phyloP scores from a whole-genome alignment of 306 rosid genomes.

The Glycine latifolia region DNA sequence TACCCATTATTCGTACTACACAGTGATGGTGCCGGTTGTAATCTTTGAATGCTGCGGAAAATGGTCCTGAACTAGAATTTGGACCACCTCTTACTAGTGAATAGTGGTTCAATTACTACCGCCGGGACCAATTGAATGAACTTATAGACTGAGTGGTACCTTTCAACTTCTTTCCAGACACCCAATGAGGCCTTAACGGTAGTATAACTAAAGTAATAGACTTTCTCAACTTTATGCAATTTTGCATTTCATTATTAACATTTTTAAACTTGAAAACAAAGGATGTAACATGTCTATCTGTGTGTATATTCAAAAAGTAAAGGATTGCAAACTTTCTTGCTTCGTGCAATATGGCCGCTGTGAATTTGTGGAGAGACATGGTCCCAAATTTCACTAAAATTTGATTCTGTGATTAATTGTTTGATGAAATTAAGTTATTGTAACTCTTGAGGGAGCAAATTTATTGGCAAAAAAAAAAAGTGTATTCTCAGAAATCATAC shows the following conservation, averaged over 20 bases:
- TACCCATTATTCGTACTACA: not conserved
- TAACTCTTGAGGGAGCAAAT: not conserved
- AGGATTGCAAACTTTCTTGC: not conserved
- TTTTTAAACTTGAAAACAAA: not conserved
- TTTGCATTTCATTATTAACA: not conserved
- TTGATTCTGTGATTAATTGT: not conserved
- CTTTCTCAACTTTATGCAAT: not conserved
- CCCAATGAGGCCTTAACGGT: not conserved
- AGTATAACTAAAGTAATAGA: not conserved
- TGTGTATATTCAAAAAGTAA: not conserved
- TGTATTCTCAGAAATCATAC: not conserved
- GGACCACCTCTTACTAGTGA: slow-evolving; percentile 51
- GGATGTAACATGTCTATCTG: not conserved
- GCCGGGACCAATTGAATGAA: slow-evolving; percentile 43
- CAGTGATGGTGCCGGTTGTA: not conserved
- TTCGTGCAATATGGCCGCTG: not conserved
- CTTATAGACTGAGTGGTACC: slow-evolving; percentile 22
- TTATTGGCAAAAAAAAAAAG: not conserved
- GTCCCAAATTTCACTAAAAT: not conserved
- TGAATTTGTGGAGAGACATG: not conserved
- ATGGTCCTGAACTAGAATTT: slow-evolving; percentile 45
- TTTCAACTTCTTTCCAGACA: slow-evolving; percentile 30
- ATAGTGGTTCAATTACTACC: slow-evolving; percentile 16
- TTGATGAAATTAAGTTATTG: not conserved
- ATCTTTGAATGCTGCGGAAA: slow-evolving; percentile 18